Evolutionary conservation across 2,329 filamentous ascomycete genomes (phyloP).

Genomic region (Penicillium brasilianum): DNA sequence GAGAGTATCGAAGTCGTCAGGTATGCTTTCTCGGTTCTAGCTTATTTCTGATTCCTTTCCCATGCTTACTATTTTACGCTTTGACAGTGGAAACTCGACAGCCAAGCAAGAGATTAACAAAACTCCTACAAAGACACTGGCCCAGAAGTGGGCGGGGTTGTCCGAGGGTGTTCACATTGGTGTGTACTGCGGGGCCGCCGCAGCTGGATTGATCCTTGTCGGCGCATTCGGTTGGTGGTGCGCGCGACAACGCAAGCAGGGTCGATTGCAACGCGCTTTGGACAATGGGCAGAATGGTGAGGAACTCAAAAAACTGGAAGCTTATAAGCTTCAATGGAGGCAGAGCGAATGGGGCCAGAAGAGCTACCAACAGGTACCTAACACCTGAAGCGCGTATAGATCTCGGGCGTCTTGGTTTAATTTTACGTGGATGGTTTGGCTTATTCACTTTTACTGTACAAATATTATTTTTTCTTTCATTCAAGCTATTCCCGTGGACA

Average conservation of each 20-base stretch:
- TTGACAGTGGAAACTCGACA: constrained; percentile 24
- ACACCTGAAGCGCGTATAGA: background rate
- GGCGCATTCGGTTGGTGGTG: constrained; percentile 16
- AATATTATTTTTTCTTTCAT: too few relatives aligned
- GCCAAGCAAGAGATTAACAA: constrained; percentile 18
- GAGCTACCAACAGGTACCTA: constrained; percentile 21
- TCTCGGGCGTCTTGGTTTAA: background rate
- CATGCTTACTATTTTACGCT: background rate
- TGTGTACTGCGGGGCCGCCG: constrained; percentile 16
- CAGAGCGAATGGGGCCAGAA: constrained; percentile 19
- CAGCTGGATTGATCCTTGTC: background rate
- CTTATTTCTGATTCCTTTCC: too few relatives aligned
- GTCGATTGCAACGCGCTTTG: constrained; percentile 21
- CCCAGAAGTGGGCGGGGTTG: constrained; percentile 23
- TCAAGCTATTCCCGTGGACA: too few relatives aligned
- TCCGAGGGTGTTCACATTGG: constrained; percentile 19
- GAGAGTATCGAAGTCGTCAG: constrained; percentile 65
- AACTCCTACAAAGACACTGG: constrained; percentile 11
- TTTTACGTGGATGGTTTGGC: background rate
- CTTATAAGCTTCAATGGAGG: constrained; percentile 19
- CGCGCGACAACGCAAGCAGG: constrained; percentile 18
- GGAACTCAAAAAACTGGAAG: constrained; percentile 16
- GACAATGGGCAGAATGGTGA: constrained; percentile 13
- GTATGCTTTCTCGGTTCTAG: constrained; percentile 33
- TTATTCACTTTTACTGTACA: background rate